Evolutionary conservation across 2,329 filamentous ascomycete genomes (phyloP), one percentile per base, ranked within the genome.

Genomic region (Ophiostoma perfectum): DNA sequence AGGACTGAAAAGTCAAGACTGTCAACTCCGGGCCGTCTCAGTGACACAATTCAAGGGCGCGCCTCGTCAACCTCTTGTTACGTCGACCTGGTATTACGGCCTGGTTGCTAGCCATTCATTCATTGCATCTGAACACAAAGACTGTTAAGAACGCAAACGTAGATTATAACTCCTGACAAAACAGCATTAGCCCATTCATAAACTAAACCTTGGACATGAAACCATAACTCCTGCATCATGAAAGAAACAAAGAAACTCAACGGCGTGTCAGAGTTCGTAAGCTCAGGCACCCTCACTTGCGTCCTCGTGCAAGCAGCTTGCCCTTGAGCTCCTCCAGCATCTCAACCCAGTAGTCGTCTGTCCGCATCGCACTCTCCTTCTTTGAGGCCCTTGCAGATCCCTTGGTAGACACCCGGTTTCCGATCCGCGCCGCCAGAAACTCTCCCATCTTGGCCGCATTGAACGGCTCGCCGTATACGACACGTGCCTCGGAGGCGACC

Each of bases 401-500:
- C 7, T 27, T 16, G 1, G 71, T 76, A 71, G 68, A 76, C 70
- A 77, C 75, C n/a, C 66, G 73, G n/a, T 74, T 72, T 64, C 81
- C 77, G 74, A 89, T 79, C 75, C 83, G 82, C 47, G 83, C 83
- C 12, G 80, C 77, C 71, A 95, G 75, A 72, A 90, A 93, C 68
- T 92, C 89, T n/a, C 80, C 81, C 81, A 95, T 88, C 77, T 91
- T 93, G 65, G 81, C 84, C 72, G 88, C 86, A 72, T 92, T 91
- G 76, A 93, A 93, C 70, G 85, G 83, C 78, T 94, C 90, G 0
- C 91, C 91, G 75, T 95, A 95, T 2, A 92, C 80, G 0, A 93
- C 86, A 66, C 81, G 82, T 0, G 87, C 90, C 5, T 78, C 78
- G 38, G 90, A 78, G 14, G 77, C 76, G 47, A 91, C 81, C 0